Evolutionary conservation across 2,329 filamentous ascomycete genomes (phyloP).

Genomic region (Gyromitra esculenta): DNA sequence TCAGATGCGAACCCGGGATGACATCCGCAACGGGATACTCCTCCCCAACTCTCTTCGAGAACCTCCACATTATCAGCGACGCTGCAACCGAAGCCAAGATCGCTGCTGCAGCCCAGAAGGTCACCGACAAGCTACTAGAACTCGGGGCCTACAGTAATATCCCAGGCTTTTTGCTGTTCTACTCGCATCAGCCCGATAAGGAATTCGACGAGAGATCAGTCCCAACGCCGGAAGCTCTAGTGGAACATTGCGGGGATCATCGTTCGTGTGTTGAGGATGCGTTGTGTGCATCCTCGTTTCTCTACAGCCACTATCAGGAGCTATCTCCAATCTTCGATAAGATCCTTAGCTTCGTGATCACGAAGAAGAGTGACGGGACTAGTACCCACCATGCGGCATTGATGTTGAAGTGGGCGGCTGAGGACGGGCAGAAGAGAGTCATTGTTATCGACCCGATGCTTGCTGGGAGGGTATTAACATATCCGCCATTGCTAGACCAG

Average conservation of each 20-base stretch:
- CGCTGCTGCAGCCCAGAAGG: background rate
- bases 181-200: background rate
- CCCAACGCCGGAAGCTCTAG: background rate
- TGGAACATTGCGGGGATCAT: background rate
- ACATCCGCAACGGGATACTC: background rate
- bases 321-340: background rate
- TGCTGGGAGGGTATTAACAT: background rate
- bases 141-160: background rate
- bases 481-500: background rate
- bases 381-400: constrained; percentile 1
- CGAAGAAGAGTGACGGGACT: background rate
- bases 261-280: constrained; percentile 18
- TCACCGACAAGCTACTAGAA: background rate
- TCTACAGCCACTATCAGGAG: background rate
- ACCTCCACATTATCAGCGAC: background rate
- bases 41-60: background rate
- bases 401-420: background rate
- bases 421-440: background rate
- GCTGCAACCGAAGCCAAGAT: background rate
- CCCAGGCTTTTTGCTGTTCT: background rate
- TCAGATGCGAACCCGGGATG: background rate
- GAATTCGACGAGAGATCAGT: no score
- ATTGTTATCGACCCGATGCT: background rate
- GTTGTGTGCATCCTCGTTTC: background rate
- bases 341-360: background rate